Evolutionary conservation across 768 basidiomycete genomes (phyloP).

Genomic region (Leccinum arenicola): DNA sequence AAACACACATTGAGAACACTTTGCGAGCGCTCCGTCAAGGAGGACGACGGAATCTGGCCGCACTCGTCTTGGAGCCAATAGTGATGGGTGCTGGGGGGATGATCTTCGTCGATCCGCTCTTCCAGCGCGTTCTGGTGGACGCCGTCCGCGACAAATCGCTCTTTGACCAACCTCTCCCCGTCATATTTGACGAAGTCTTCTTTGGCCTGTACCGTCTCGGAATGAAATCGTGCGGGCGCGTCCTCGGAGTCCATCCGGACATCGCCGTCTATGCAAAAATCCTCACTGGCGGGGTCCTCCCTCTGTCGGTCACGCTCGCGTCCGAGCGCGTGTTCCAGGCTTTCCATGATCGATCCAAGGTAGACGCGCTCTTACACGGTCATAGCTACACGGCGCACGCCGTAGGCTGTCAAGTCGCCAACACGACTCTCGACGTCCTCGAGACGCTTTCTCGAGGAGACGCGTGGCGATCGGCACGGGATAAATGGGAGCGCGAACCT

Average conservation of each 20-base stretch:
- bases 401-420: slow-evolving; percentile 89
- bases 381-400: slow-evolving; percentile 97
- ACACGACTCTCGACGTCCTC: slow-evolving; percentile 68
- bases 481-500: slow-evolving; percentile 47
- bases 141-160: slow-evolving; percentile 55
- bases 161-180: slow-evolving; percentile 60
- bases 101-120: slow-evolving; percentile 96
- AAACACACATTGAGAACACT: slow-evolving; percentile 49
- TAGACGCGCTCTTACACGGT: slow-evolving; percentile 87
- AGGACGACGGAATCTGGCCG: slow-evolving; percentile 51
- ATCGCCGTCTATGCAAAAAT: slow-evolving; percentile 92
- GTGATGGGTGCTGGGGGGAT: slow-evolving; percentile 96
- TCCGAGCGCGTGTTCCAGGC: slow-evolving; percentile 75
- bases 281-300: slow-evolving; percentile 88
- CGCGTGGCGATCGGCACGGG: slow-evolving; percentile 58
- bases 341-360: slow-evolving; percentile 73
- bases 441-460: slow-evolving; percentile 46
- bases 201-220: slow-evolving; percentile 89
- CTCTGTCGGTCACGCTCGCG: slow-evolving; percentile 83
- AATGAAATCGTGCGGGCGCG: slow-evolving; percentile 54
- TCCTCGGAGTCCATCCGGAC: slow-evolving; percentile 78
- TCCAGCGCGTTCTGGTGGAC: slow-evolving; percentile 86
- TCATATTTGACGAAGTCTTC: slow-evolving; percentile 97
- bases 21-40: slow-evolving; percentile 45
- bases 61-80: slow-evolving; percentile 86